Base-by-base conservation (phyloP, 805 yeast genomes). In the Sugiyamaella americana region DNA sequence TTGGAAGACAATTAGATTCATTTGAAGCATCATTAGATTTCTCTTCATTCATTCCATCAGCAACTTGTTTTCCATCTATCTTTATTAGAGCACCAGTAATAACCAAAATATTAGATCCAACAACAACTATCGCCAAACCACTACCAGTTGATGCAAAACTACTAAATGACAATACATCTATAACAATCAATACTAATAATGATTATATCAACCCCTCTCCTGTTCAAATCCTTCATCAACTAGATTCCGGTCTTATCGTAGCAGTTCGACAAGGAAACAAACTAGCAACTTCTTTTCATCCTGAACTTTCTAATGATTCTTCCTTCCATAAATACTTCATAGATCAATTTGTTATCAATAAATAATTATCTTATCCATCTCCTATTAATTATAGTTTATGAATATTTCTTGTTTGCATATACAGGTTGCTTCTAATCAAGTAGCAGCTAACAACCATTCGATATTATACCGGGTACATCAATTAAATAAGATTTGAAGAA, bases 11-110 rank as follows among this genome's bases (percentile, higher is more conserved):
- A 59, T 58, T 80, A 29, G 83, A 82, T 51, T 80, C 86, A 13
- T 85, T 85, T 55, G 73, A 69, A 13, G 62, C 67, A 35, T 55
- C 56, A 0, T 65, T 82, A 50, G 76, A 76, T 42, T 64, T 73
- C 41, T 56, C 66, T 1, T 44, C 56, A 26, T 48, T 66, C 32
- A 39, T 22, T 8, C 37, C 37, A 5, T 13, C 37, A 6, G 5
- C 37, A 5, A 47, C 48, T 2, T 54, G 60, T 17, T 73, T 71
- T 44, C 66, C 66, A 4, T 63, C 74, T 2, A 65, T 81, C 0
- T 85, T 85, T 58, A 85, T 85, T 37, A 69, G 94, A 43, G 94
- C 93, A 0, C 94, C 94, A 0, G 82, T 82, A 3, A 79, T 85
- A 3, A 69, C 69, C 37, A 48, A 58, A 29, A 50, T 60, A 46